Percentiles rank a stretch among this genome's conserved stretches.
Conservation (phyloP, 73 alveolate species). For the Halteria grandinella region DNA sequence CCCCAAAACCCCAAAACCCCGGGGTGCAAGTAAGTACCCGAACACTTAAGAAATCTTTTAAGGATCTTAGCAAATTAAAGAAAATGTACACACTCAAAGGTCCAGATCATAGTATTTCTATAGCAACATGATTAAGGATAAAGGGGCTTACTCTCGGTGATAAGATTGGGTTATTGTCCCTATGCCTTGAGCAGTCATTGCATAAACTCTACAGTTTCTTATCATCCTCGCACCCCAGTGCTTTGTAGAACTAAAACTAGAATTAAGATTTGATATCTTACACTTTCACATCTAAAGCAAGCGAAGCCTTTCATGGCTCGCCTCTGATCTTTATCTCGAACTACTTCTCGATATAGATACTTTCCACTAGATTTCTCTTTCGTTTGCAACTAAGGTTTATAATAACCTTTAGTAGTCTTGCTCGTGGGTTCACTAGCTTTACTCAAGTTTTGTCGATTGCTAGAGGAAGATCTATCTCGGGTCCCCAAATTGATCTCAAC, state of each 20-base stretch:
- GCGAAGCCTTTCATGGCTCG: conserved; percentile 1
- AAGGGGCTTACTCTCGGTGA: too few relatives aligned
- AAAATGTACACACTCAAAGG: too few relatives aligned
- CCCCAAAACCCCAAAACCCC: too few relatives aligned
- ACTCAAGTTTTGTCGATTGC: neutral
- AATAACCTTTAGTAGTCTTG: neutral
- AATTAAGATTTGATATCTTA: neutral
- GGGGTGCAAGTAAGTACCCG: too few relatives aligned
- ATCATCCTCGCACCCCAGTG: neutral
- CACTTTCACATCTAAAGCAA: conserved; percentile 18
- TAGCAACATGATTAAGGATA: too few relatives aligned
- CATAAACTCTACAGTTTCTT: neutral
- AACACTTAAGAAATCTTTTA: too few relatives aligned
- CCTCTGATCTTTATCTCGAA: neutral
- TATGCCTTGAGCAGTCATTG: conserved; percentile 5
- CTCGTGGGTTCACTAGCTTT: neutral
- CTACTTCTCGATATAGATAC: conserved; percentile 8
- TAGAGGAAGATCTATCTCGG: neutral
- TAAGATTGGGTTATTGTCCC: neutral
- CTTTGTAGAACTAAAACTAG: neutral
- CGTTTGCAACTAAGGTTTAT: neutral
- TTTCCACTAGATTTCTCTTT: neutral
- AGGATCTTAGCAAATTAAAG: too few relatives aligned
- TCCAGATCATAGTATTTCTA: too few relatives aligned
- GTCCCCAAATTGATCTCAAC: neutral